Evolutionary conservation across 1,284 basidiomycete species (phyloP).

Genomic region (Boletus sp.): DNA sequence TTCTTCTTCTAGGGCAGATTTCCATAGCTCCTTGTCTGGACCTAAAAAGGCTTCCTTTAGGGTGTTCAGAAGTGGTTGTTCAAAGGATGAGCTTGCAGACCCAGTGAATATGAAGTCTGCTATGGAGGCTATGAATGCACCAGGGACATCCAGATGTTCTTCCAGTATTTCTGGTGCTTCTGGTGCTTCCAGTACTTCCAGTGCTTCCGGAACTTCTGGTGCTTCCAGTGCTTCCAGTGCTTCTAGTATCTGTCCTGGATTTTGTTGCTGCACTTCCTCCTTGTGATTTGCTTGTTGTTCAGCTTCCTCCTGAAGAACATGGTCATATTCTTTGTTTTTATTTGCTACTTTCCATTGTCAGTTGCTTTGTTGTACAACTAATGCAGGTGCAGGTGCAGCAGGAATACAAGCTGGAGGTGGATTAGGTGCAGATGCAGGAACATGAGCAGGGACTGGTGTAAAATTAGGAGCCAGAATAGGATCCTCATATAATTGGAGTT

Average conservation of each 20-base stretch:
- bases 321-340: background rate
- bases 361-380: background rate
- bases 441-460: background rate
- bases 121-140: background rate
- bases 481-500: background rate
- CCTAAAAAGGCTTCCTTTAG: background rate
- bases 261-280: background rate
- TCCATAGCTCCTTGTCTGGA: background rate
- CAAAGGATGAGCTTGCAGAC: background rate
- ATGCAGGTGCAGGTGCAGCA: background rate
- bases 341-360: background rate
- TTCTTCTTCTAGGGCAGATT: background rate
- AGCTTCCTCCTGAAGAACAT: background rate
- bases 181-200: no score
- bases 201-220: no score
- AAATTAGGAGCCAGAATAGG: background rate
- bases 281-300: background rate
- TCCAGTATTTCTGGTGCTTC: background rate
- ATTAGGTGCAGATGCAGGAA: no score
- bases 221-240: no score
- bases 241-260: background rate
- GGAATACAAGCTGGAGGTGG: background rate
- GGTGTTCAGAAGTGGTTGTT: background rate
- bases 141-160: background rate
- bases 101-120: background rate